phyloP scores from a whole-genome alignment of 2,329 filamentous ascomycete genomes.

The Corniculantispora saksenae region DNA sequence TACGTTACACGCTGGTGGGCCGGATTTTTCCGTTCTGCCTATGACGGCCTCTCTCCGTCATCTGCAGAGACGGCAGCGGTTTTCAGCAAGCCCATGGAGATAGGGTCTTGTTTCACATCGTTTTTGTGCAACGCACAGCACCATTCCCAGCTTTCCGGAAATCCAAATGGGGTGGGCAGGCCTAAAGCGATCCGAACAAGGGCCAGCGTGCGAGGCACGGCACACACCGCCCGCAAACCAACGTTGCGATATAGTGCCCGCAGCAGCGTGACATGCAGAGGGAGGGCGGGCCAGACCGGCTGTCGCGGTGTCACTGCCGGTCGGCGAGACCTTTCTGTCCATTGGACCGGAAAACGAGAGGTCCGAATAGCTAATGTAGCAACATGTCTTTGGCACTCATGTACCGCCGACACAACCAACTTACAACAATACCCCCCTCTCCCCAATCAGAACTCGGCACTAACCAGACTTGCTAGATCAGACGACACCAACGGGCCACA shows the following conservation, averaged over 20 bases:
- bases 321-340: not conserved
- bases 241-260: not conserved
- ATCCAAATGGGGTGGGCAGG: not conserved
- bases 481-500: not conserved
- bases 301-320: not conserved
- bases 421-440: not conserved
- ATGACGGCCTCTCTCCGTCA: not conserved
- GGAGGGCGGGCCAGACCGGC: not conserved
- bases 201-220: not conserved
- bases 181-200: not conserved
- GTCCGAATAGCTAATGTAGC: not conserved
- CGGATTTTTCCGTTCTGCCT: not conserved
- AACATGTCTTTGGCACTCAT: not conserved
- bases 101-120: constrained; percentile 8
- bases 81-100: not conserved
- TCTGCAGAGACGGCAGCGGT: not conserved
- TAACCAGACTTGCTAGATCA: not conserved
- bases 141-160: constrained; percentile 8
- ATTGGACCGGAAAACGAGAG: not conserved
- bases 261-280: constrained; percentile 1
- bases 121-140: not conserved
- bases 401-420: not conserved
- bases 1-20: not conserved
- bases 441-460: no score
- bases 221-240: not conserved